These are phyloP conservation scores for Aspergillus sp. DNA, from an alignment of 2,329 filamentous ascomycete genomes.

Conservation along the genomic window DNA sequence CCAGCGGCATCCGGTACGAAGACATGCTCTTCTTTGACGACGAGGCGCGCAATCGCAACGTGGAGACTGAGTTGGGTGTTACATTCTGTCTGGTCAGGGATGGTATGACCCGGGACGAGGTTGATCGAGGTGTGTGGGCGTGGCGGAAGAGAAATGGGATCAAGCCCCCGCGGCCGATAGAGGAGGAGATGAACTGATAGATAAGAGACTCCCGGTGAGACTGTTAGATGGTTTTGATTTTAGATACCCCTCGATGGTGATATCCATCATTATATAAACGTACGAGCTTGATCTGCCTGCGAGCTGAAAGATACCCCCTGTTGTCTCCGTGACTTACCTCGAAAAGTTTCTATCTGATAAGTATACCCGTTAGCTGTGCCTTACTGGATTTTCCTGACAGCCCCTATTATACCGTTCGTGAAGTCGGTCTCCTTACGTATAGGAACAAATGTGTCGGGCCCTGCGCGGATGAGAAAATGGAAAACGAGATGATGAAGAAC, in stretches of 20 bases:
- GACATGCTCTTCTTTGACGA: constrained; percentile 98
- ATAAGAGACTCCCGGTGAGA: not conserved
- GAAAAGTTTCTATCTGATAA: too few relatives aligned
- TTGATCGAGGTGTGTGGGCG: constrained; percentile 74
- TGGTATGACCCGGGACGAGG: constrained; percentile 72
- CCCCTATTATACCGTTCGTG: too few relatives aligned
- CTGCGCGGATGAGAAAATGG: too few relatives aligned
- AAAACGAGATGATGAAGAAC: too few relatives aligned
- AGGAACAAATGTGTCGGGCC: too few relatives aligned
- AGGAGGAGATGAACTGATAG: not conserved
- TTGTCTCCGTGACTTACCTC: too few relatives aligned
- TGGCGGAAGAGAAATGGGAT: constrained; percentile 74
- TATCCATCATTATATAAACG: not conserved
- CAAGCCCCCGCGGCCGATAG: constrained; percentile 12
- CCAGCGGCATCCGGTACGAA: constrained; percentile 68
- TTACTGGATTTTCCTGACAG: too few relatives aligned
- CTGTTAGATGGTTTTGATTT: not conserved
- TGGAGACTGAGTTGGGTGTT: constrained; percentile 70
- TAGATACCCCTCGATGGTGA: not conserved
- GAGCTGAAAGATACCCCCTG: not conserved
- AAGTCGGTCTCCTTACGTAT: too few relatives aligned
- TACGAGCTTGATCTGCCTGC: too few relatives aligned
- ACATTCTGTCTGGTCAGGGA: constrained; percentile 80
- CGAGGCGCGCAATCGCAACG: constrained; percentile 81
- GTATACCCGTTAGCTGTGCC: too few relatives aligned